Percentiles rank a stretch among this genome's conserved stretches.
Evolutionary conservation across 768 basidiomycete species (phyloP).

Genomic region (Chiua virens): DNA sequence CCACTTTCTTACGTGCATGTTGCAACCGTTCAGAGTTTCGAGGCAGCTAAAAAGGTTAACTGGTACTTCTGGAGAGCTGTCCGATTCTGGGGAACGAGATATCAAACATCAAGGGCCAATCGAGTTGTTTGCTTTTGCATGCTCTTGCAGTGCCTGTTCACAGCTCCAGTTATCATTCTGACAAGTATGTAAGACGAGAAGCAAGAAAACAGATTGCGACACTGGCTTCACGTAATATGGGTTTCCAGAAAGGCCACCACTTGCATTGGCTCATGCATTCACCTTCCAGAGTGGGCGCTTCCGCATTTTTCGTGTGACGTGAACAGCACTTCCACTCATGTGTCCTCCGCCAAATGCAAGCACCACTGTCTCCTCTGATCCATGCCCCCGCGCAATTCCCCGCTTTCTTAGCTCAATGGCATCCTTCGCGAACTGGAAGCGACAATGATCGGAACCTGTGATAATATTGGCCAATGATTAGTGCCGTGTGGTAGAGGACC

Average conservation of each 20-base stretch:
- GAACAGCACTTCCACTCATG: conserved; percentile 72
- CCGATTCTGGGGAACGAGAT: conserved; percentile 12
- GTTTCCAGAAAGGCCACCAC: conserved; percentile 13
- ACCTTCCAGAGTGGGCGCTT: conserved; percentile 82
- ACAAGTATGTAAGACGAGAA: conserved; percentile 23
- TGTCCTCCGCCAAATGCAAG: conserved; percentile 79
- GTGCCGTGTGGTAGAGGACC: conserved; percentile 1
- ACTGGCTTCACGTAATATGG: conserved; percentile 29
- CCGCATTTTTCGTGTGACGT: conserved; percentile 85
- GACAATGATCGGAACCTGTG: conserved; percentile 76
- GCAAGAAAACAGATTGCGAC: conserved; percentile 16
- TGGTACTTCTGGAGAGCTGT: conserved; percentile 21
- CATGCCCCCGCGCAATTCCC: conserved; percentile 66
- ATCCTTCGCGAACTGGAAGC: conserved; percentile 92
- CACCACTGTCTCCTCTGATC: conserved; percentile 88
- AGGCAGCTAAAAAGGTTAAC: conserved; percentile 30
- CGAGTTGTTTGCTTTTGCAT: conserved; percentile 1
- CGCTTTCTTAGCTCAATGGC: conserved; percentile 82
- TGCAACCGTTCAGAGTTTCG: conserved; percentile 4
- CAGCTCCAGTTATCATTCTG: conserved; percentile 9
- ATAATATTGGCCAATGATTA: conserved; percentile 13
- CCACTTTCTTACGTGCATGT: conserved; percentile 10
- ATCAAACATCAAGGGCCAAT: background rate
- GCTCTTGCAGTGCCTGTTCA: conserved; percentile 1
- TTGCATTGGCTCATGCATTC: conserved; percentile 58